These are phyloP conservation scores for Tympanopsis confertula DNA, from an alignment of 2,329 filamentous ascomycete species.

Conservation along the genomic window DNA sequence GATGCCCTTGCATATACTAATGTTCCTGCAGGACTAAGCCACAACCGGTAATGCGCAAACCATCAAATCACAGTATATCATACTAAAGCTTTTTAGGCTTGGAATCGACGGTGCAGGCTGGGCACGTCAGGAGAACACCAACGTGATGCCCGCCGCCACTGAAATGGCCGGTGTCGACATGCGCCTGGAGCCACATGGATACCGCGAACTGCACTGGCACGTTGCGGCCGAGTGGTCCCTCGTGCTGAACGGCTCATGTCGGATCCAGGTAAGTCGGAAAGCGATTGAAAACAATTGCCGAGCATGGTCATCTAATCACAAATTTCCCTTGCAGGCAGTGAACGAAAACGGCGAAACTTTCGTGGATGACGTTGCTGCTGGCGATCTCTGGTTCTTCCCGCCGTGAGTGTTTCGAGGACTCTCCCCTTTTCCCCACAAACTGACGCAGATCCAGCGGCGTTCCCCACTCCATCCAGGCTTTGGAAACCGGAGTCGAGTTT, in stretches of 20 bases:
- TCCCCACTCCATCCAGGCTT: slow-evolving; percentile 39
- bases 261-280: slow-evolving; percentile 1
- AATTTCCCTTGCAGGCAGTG: slow-evolving; percentile 29
- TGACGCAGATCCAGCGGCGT: slow-evolving; percentile 17
- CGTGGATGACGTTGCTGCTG: slow-evolving; percentile 32
- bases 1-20: background rate
- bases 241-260: slow-evolving; percentile 33
- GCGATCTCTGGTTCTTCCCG: slow-evolving; percentile 43
- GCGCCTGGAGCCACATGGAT: slow-evolving; percentile 42
- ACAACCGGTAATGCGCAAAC: background rate
- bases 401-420: slow-evolving; percentile 7
- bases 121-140: slow-evolving; percentile 39
- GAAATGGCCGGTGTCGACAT: slow-evolving; percentile 48
- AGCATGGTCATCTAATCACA: no score
- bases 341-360: slow-evolving; percentile 36
- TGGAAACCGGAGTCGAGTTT: slow-evolving; percentile 43
- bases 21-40: slow-evolving; percentile 4
- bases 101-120: slow-evolving; percentile 34
- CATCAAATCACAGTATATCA: no score
- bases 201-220: slow-evolving; percentile 55
- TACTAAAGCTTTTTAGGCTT: slow-evolving; percentile 16
- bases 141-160: slow-evolving; percentile 33
- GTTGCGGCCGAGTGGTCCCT: slow-evolving; percentile 39
- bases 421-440: background rate
- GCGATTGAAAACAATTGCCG: no score